phyloP scores from a whole-genome alignment of 2,329 filamentous ascomycete genomes.

The Tolypocladium endophyticum region DNA sequence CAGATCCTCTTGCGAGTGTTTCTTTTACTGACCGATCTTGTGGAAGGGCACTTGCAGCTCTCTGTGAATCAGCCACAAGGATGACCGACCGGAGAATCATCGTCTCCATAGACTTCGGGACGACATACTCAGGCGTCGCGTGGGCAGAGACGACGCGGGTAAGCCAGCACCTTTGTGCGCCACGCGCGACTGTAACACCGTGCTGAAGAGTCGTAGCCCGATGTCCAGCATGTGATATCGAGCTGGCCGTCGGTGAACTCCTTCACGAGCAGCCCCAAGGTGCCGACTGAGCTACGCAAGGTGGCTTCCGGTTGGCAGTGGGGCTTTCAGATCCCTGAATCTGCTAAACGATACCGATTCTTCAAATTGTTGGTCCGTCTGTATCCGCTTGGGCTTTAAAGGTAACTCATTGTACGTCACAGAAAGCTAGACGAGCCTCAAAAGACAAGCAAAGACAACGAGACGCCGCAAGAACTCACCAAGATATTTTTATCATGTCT shows the following conservation, averaged over 20 bases:
- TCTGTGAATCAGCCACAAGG: constrained; percentile 6
- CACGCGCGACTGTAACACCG: neutral
- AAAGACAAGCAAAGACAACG: constrained; percentile 17
- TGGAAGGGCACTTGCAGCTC: neutral
- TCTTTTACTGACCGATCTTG: neutral
- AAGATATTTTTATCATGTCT: constrained; percentile 35
- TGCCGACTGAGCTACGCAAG: constrained; percentile 37
- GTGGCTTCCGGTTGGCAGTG: constrained; percentile 31
- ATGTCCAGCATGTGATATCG: constrained; percentile 30
- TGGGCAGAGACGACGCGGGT: constrained; percentile 34
- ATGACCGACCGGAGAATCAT: constrained; percentile 31
- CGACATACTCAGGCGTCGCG: constrained; percentile 44
- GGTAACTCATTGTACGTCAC: neutral
- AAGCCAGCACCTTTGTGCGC: constrained; percentile 7
- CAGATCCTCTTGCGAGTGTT: neutral
- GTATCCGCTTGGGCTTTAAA: neutral
- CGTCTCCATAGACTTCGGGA: constrained; percentile 45
- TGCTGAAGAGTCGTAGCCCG: constrained; percentile 20
- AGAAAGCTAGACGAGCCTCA: constrained; percentile 25
- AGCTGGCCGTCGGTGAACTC: constrained; percentile 30
- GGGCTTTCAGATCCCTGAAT: constrained; percentile 36
- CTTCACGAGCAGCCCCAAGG: constrained; percentile 28
- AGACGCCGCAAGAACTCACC: constrained; percentile 24
- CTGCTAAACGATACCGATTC: constrained; percentile 26
- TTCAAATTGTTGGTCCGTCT: constrained; percentile 36